Evolutionary conservation across 768 basidiomycete genomes (phyloP), one percentile per base, ranked within the genome.

Genomic region (Dictyophora rubrovolvata): DNA sequence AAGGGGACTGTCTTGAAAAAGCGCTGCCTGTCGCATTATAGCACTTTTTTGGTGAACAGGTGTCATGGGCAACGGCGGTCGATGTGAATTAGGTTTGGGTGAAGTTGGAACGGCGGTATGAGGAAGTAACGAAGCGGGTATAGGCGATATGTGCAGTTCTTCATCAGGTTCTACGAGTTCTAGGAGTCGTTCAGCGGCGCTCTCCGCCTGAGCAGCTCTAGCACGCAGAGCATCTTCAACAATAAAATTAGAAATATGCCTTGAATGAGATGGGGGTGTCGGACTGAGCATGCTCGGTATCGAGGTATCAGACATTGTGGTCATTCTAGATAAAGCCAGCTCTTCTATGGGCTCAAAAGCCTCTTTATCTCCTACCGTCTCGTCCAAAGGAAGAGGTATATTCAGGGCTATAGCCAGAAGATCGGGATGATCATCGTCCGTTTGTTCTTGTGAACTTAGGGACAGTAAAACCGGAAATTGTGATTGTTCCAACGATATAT

Each of bases 181-280:
- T 42, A 95, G 69, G 23, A 97, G 72, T 53, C 90, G 80, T 68
- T 91, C 86, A 0, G 94, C 94, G 8, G 93, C 89, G 67, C 90
- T 93, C 68, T 93, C 90, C 0, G 94, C 94, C 68, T 96, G 94
- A 64, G 89, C 89, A 1, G 94, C 93, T 55, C 89, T 82, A 1
- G 89, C 89, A 48, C 85, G 80, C 64, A 95, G 70, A 33, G 86
- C 91, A 67, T 95, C 93, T 66, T 94, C 93, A 4, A 93, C 74
- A 18, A 80, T 79, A 12, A 83, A 75, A 50, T 73, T 74, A 54
- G 63, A 78, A 69, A 60, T 28, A 49, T 20, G 59, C 20, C 21
- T 42, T n/a, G 46, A n/a, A 67, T 84, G 85, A 4, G 84, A 84
- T 20, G 78, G 72, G 33, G 75, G 75, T 55, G 73, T 79, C 2